These are phyloP conservation scores for Backusella psychrophila DNA, from an alignment of 192 early-diverging fungal genomes.

Conservation along the genomic window DNA sequence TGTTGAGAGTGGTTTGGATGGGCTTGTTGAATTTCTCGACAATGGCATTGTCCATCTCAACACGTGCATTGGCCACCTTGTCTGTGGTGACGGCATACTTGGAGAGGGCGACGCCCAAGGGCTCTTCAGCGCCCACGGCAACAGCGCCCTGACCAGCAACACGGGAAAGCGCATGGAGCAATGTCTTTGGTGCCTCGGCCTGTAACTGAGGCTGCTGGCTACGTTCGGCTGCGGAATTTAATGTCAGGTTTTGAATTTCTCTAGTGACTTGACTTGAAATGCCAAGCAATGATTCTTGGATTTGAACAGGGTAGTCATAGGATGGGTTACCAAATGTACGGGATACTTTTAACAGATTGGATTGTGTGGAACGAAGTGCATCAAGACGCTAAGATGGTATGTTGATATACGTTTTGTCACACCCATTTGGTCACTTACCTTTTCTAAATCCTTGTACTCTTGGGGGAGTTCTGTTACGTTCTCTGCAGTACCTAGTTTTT, in stretches of 20 bases:
- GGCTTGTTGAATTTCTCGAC: conserved; percentile 75
- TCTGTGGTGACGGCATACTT: conserved; percentile 88
- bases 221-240: conserved; percentile 42
- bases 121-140: conserved; percentile 68
- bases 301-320: conserved; percentile 72
- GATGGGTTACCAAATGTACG: conserved; percentile 71
- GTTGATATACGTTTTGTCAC: not conserved
- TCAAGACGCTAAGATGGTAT: conserved; percentile 64
- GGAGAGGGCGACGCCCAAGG: conserved; percentile 80
- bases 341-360: conserved; percentile 68
- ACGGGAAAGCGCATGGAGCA: conserved; percentile 75
- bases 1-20: conserved; percentile 65
- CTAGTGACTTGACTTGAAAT: conserved; percentile 67
- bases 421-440: conserved; percentile 45
- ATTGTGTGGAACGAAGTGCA: conserved; percentile 66
- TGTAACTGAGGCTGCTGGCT: conserved; percentile 34
- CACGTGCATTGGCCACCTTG: conserved; percentile 76
- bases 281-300: conserved; percentile 70
- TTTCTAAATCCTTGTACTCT: conserved; percentile 92
- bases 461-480: conserved; percentile 92
- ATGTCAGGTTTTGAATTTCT: conserved; percentile 55
- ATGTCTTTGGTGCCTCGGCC: conserved; percentile 52
- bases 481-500: conserved; percentile 75
- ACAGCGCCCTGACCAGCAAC: conserved; percentile 67
- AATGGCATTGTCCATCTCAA: conserved; percentile 75